Evolutionary conservation across 306 rosid genomes (phyloP).

Genomic region (Prunus padus): DNA sequence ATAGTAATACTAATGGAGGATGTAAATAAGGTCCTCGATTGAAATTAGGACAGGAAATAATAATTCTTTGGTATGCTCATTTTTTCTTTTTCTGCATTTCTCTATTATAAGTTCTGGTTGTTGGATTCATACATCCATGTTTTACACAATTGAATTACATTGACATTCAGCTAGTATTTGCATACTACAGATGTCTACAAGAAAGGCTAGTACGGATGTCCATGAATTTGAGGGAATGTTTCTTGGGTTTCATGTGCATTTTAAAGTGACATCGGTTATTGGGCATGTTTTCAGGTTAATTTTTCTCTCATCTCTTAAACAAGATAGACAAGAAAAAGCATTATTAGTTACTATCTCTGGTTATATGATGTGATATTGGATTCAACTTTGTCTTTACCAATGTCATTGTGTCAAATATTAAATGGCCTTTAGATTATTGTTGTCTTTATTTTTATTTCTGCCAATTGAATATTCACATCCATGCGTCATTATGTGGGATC

Average conservation of each 20-base stretch:
- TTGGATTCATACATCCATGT: slow-evolving; percentile 1
- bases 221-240: slow-evolving; percentile 83
- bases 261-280: slow-evolving; percentile 92
- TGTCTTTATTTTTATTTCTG: not conserved
- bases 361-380: not conserved
- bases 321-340: not conserved
- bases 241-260: slow-evolving; percentile 49
- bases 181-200: slow-evolving; percentile 66
- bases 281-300: slow-evolving; percentile 91
- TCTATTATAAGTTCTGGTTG: not conserved
- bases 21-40: not conserved
- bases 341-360: slow-evolving; percentile 6
- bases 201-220: slow-evolving; percentile 84
- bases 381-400: slow-evolving; percentile 2
- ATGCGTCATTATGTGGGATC: not conserved
- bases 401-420: slow-evolving; percentile 5
- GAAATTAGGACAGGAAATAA: not conserved
- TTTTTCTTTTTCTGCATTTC: not conserved
- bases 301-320: slow-evolving; percentile 23
- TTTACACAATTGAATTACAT: not conserved
- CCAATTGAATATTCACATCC: not conserved
- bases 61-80: not conserved
- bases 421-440: slow-evolving; percentile 1
- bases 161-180: slow-evolving; percentile 21
- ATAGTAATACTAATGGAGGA: not conserved